A percentile compares a stretch with the other conserved stretches of the same genome.
These are phyloP conservation scores for Fomitopsis palustris DNA, from an alignment of 1,284 basidiomycete species.

Conservation along the genomic window DNA sequence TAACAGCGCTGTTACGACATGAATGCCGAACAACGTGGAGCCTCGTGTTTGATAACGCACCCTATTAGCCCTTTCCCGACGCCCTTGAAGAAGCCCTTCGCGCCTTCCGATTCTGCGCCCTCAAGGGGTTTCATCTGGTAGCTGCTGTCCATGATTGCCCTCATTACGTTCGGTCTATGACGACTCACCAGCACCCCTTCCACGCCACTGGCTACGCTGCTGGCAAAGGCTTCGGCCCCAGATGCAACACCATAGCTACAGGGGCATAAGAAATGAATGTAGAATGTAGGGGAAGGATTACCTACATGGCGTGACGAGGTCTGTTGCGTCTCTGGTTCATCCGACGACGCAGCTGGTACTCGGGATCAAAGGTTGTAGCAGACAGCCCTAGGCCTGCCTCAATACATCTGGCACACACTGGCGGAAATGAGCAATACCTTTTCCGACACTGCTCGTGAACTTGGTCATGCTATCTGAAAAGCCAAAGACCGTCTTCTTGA, in stretches of 20 bases:
- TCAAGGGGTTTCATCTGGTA: slow-evolving; percentile 85
- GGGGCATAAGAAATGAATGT: slow-evolving; percentile 10
- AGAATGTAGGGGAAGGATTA: neutral
- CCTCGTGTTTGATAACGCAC: slow-evolving; percentile 37
- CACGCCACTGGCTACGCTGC: slow-evolving; percentile 91
- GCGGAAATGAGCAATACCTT: slow-evolving; percentile 53
- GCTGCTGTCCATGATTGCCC: neutral
- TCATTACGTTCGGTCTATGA: neutral
- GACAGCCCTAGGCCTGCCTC: slow-evolving; percentile 65
- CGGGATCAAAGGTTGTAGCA: slow-evolving; percentile 93
- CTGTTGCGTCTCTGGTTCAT: slow-evolving; percentile 91
- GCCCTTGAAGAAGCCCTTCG: slow-evolving; percentile 96
- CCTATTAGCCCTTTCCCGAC: slow-evolving; percentile 96
- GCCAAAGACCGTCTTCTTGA: slow-evolving; percentile 99
- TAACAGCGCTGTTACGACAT: slow-evolving; percentile 52
- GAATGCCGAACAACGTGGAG: neutral
- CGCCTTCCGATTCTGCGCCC: slow-evolving; percentile 93
- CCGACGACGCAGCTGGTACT: slow-evolving; percentile 89
- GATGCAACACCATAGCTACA: slow-evolving; percentile 90
- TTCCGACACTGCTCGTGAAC: slow-evolving; percentile 95
- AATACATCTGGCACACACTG: too few species aligned
- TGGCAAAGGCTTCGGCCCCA: slow-evolving; percentile 92
- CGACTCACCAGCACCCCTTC: slow-evolving; percentile 88
- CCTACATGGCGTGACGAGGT: slow-evolving; percentile 92
- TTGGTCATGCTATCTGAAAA: slow-evolving; percentile 95